These are phyloP conservation scores for Acanthamoeba lenticulata DNA, from an alignment of 208 protist species.

Conservation along the genomic window DNA sequence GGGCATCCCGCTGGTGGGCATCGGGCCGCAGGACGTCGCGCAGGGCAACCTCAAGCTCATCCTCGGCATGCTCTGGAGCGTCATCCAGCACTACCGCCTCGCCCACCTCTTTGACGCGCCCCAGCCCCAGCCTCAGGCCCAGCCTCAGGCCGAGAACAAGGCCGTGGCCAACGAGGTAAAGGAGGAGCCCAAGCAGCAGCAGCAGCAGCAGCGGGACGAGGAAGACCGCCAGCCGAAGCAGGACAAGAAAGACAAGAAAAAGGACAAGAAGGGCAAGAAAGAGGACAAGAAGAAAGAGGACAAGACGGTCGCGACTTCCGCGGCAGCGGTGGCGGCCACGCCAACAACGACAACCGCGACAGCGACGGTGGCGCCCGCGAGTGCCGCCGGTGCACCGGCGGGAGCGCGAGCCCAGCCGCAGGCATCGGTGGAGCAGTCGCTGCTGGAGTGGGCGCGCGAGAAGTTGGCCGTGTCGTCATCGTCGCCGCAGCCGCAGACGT, in stretches of 20 bases:
- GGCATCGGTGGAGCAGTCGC: conserved; percentile 2
- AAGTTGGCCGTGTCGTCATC: background rate
- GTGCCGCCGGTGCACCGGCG: background rate
- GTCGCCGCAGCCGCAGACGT: background rate
- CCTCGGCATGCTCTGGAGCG: conserved; percentile 46
- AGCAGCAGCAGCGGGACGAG: background rate
- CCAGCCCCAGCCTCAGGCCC: background rate
- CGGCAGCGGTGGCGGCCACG: background rate
- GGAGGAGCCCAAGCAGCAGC: background rate
- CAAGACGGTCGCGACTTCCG: background rate
- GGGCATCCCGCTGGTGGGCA: conserved; percentile 17
- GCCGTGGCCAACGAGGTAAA: background rate
- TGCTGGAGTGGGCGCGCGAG: conserved; percentile 16
- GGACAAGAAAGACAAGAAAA: background rate
- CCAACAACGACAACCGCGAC: background rate
- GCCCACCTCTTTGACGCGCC: background rate
- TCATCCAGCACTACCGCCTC: conserved; percentile 51
- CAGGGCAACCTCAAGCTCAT: conserved; percentile 63
- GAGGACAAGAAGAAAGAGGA: background rate
- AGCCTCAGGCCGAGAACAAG: background rate
- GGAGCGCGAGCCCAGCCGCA: background rate
- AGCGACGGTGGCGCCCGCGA: background rate
- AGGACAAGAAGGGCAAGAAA: background rate
- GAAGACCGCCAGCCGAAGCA: background rate
- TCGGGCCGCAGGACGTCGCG: conserved; percentile 29